A percentile compares a stretch with the other conserved stretches of the same genome.
phyloP scores from a whole-genome alignment of 73 alveolate genomes.

The Paramecium tetraurelia region DNA sequence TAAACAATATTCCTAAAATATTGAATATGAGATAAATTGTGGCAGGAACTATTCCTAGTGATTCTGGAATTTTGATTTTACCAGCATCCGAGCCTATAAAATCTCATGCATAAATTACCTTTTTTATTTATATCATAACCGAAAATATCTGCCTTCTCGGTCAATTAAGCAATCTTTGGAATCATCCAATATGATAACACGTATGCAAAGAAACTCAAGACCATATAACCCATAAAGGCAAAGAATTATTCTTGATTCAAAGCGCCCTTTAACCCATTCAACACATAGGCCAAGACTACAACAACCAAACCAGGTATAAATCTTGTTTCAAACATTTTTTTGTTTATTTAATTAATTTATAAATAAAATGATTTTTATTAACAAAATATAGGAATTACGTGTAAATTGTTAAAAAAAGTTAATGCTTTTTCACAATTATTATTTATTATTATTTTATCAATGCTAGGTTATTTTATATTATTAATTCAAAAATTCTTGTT shows the following conservation, averaged over 20 bases:
- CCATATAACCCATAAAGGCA: conserved; percentile 18
- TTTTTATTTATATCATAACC: conserved; percentile 60
- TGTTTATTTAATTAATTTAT: neutral
- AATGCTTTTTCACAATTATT: neutral
- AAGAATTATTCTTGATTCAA: neutral
- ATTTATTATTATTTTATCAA: neutral
- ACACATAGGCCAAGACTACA: neutral
- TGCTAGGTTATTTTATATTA: no score
- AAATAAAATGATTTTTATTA: neutral
- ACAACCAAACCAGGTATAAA: neutral
- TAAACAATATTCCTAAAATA: conserved; percentile 1
- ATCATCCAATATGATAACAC: conserved; percentile 45
- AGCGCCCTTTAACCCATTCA: neutral
- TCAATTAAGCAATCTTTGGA: conserved; percentile 33
- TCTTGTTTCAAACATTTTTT: conserved; percentile 19
- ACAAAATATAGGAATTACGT: neutral
- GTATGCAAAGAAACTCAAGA: conserved; percentile 7
- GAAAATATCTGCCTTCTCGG: conserved; percentile 46
- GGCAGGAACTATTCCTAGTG: conserved; percentile 95
- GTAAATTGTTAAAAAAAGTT: neutral
- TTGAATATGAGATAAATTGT: conserved; percentile 77
- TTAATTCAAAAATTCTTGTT: neutral
- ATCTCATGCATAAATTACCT: neutral
- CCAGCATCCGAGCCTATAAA: conserved; percentile 44
- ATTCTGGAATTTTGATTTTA: conserved; percentile 78